These are phyloP conservation scores for Funneliformis geosporum DNA, from an alignment of 192 early-diverging fungal species.

Conservation along the genomic window DNA sequence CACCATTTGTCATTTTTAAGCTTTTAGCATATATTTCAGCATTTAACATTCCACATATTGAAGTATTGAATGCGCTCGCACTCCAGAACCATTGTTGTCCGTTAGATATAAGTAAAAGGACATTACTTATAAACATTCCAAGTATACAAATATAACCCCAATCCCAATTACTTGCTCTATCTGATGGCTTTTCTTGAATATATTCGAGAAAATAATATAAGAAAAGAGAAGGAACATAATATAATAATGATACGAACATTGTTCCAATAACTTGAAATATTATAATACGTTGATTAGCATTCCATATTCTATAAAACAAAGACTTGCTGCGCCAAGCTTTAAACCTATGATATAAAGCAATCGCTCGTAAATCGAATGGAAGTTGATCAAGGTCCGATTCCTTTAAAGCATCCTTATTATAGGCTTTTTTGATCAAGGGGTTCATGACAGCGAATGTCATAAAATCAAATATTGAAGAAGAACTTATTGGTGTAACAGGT, in stretches of 20 bases:
- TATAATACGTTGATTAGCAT: constrained; percentile 34
- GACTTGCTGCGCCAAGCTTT: constrained; percentile 22
- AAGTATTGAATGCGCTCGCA: neutral
- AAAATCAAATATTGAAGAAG: constrained; percentile 38
- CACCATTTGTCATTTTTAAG: constrained; percentile 34
- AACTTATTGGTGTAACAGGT: constrained; percentile 31
- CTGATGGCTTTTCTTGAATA: constrained; percentile 28
- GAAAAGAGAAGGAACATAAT: constrained; percentile 38
- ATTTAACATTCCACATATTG: constrained; percentile 52
- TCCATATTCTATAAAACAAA: constrained; percentile 34
- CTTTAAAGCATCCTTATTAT: constrained; percentile 20
- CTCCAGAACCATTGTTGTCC: constrained; percentile 19
- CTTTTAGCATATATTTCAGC: constrained; percentile 68
- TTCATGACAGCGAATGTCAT: constrained; percentile 34
- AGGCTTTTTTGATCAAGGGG: constrained; percentile 33
- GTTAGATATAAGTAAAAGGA: neutral
- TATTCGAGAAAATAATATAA: constrained; percentile 37
- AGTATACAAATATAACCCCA: constrained; percentile 5
- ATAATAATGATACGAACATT: constrained; percentile 28
- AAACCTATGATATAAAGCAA: constrained; percentile 38
- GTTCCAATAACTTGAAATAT: constrained; percentile 25
- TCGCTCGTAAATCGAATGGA: constrained; percentile 36
- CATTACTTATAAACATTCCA: constrained; percentile 13
- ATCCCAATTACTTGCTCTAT: neutral
- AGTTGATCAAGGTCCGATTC: constrained; percentile 34